Percentiles rank a stretch among this genome's conserved stretches.
phyloP scores from a whole-genome alignment of 345 rosid genomes.

The Populus alba region DNA sequence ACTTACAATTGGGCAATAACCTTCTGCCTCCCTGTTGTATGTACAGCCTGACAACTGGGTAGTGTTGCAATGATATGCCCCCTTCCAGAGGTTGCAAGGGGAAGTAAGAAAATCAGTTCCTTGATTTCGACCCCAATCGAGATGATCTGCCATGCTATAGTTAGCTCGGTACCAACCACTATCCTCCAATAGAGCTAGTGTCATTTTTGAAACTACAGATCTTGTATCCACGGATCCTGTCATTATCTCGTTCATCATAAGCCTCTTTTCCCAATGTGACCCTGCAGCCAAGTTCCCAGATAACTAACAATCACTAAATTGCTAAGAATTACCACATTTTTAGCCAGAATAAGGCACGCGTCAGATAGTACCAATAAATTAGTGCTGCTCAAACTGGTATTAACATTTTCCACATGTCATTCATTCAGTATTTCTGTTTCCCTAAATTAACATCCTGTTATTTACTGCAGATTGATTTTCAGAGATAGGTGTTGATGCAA shows the following conservation, averaged over 20 bases:
- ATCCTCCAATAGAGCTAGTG: slow-evolving; percentile 89
- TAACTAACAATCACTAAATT: slow-evolving; percentile 7
- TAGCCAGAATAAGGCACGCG: neutral
- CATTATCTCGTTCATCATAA: slow-evolving; percentile 98
- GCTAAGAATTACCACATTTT: neutral
- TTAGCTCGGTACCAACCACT: slow-evolving; percentile 99
- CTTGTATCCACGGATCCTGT: slow-evolving; percentile 98
- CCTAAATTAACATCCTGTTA: neutral
- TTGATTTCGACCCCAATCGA: slow-evolving; percentile 97
- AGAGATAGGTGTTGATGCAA: neutral
- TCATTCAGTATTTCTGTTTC: neutral
- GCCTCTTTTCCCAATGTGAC: slow-evolving; percentile 99
- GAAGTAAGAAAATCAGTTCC: slow-evolving; percentile 90
- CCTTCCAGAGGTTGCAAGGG: slow-evolving; percentile 96
- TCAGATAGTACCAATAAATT: neutral
- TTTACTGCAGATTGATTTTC: neutral
- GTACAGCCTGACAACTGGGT: slow-evolving; percentile 95
- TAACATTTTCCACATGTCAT: neutral
- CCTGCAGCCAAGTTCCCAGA: slow-evolving; percentile 41
- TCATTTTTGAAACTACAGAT: slow-evolving; percentile 98
- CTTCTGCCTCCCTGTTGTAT: slow-evolving; percentile 98
- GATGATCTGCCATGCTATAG: slow-evolving; percentile 94
- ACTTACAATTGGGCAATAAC: slow-evolving; percentile 94
- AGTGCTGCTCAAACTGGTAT: neutral
- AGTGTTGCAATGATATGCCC: slow-evolving; percentile 91